Conservation (phyloP, 2,329 filamentous ascomycete genomes). For the Fusarium cyanostomum region DNA sequence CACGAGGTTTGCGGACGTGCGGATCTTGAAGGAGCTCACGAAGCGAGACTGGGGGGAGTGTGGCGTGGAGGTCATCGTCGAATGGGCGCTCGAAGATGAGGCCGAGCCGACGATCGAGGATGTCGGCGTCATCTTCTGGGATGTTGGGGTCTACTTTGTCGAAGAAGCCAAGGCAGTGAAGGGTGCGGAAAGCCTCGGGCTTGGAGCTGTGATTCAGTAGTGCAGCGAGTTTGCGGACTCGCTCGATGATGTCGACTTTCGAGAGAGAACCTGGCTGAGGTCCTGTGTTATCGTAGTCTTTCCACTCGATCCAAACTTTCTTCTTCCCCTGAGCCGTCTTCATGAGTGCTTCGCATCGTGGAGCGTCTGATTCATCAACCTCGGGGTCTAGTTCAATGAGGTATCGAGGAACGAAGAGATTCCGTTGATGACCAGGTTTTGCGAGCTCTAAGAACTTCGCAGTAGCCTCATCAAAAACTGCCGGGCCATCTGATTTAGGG, state of each 20-base stretch:
- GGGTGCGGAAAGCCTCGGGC: constrained; percentile 59
- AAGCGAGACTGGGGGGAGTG: constrained; percentile 56
- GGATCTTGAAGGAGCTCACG: constrained; percentile 54
- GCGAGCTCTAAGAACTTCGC: constrained; percentile 53
- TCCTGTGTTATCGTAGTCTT: constrained; percentile 55
- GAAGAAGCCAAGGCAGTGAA: constrained; percentile 62
- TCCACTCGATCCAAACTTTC: constrained; percentile 62
- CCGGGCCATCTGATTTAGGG: constrained; percentile 42
- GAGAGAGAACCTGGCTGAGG: constrained; percentile 50
- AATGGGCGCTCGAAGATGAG: constrained; percentile 63
- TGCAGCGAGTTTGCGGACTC: constrained; percentile 58
- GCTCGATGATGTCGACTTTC: constrained; percentile 54
- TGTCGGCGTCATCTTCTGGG: constrained; percentile 52
- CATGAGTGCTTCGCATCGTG: constrained; percentile 54
- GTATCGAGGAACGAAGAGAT: constrained; percentile 49
- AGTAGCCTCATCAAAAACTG: constrained; percentile 49
- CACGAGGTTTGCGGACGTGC: constrained; percentile 54
- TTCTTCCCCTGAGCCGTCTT: constrained; percentile 48
- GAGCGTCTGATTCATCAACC: constrained; percentile 46
- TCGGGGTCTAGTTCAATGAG: constrained; percentile 48
- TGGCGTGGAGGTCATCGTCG: constrained; percentile 48
- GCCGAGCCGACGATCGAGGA: constrained; percentile 57
- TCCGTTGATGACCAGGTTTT: constrained; percentile 44
- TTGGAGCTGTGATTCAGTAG: constrained; percentile 59
- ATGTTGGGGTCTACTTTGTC: constrained; percentile 52